Evolutionary conservation across 2,329 filamentous ascomycete species (phyloP), one percentile per base, ranked within the genome.

Genomic region (Aspergillus awamori): DNA sequence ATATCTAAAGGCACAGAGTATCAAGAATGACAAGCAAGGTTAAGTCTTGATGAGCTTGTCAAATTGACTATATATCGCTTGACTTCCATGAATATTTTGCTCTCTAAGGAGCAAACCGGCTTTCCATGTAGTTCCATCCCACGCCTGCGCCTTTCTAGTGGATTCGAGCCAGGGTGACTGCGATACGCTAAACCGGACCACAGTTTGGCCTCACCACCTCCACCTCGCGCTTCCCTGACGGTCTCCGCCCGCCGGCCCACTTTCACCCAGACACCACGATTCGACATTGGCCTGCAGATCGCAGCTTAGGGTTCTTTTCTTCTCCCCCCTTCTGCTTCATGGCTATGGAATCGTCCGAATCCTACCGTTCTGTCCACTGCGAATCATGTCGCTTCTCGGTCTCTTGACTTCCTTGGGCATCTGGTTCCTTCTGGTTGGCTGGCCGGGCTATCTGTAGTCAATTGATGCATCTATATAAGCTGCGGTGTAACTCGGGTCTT

Each of bases 211-310:
- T 36, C 33, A 36, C 26, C 47, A 28, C 26, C 47, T 17, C 47
- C 47, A 49, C 47, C 13, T 28, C 26, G 13, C 24, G 39, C 39
- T 43, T 28, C 53, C 33, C 17, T 26, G 39, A 13, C 41, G 33
- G 45, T 60, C 55, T 55, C 58, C 61, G 61, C 47, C 63, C 58
- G 56, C 47, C 26, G 61, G 43, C 45, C 61, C 59, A 63, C 61
- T 30, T 45, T 41, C n/a, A 43, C 22, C 39, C 38, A 54, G 47
- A 17, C 26, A 20, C 30, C 45, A 10, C 39, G 26, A 61, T 61
- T 61, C 60, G 60, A 58, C 60, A 28, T 36, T 26, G 33, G 28
- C 30, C 17, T n/a, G 36, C 49, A 55, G 58, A 63, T 61, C 59
- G 17, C 43, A 45, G 51, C 41, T 61, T 56, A 58, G 57, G 60